phyloP scores from a whole-genome alignment of 2,329 filamentous ascomycete species.

The Aspergillaceae sp. region DNA sequence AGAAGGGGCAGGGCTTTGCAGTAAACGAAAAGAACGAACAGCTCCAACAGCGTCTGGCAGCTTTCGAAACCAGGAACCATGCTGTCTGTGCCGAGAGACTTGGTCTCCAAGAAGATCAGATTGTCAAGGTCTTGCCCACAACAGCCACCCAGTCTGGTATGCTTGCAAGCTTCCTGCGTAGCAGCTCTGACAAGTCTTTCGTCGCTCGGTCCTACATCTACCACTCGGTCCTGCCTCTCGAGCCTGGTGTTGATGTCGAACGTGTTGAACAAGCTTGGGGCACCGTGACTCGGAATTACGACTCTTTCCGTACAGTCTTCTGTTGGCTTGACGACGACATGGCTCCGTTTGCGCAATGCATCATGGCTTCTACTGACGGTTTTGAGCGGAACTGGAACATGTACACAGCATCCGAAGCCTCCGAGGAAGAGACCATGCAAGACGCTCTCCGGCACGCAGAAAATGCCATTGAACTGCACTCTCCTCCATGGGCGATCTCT shows the following conservation, averaged over 20 bases:
- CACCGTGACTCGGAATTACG: slow-evolving; percentile 17
- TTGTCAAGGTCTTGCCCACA: slow-evolving; percentile 24
- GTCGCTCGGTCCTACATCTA: slow-evolving; percentile 23
- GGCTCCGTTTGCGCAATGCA: slow-evolving; percentile 29
- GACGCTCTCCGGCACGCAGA: slow-evolving; percentile 13
- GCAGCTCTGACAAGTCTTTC: slow-evolving; percentile 7
- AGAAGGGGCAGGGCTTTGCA: not conserved
- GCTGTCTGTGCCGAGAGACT: slow-evolving; percentile 12
- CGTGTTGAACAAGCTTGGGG: slow-evolving; percentile 18
- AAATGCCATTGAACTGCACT: slow-evolving; percentile 9
- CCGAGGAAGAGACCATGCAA: slow-evolving; percentile 12
- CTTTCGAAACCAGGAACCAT: slow-evolving; percentile 13
- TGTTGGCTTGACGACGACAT: slow-evolving; percentile 24
- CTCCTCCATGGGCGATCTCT: slow-evolving; percentile 17
- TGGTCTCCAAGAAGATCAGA: slow-evolving; percentile 7
- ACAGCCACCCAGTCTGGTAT: slow-evolving; percentile 29
- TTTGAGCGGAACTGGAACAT: slow-evolving; percentile 8
- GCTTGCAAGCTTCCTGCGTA: slow-evolving; percentile 25
- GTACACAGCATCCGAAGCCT: slow-evolving; percentile 4
- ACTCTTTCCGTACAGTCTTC: slow-evolving; percentile 27
- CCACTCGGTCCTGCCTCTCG: slow-evolving; percentile 20
- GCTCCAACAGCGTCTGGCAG: slow-evolving; percentile 3
- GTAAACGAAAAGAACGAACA: not conserved
- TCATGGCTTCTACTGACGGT: slow-evolving; percentile 13
- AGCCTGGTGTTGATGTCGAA: slow-evolving; percentile 12